A percentile compares a stretch with the other conserved stretches of the same genome.
Conservation (phyloP, 768 basidiomycete genomes). For the Steccherinum ochraceum region DNA sequence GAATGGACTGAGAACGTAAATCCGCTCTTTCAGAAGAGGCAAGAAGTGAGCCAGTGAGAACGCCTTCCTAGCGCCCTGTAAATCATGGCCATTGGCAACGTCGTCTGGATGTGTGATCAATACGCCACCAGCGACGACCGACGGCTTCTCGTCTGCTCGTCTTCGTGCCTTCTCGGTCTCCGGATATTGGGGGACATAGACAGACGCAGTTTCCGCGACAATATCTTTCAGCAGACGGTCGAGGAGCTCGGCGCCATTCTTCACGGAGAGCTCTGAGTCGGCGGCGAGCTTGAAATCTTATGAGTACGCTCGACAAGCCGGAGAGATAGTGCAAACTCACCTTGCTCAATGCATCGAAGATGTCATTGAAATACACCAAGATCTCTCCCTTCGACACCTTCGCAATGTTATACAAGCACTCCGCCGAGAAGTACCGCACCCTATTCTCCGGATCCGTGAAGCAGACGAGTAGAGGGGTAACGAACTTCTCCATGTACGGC, state of each 20-base stretch:
- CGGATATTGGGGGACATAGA: slow-evolving; percentile 84
- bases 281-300: slow-evolving; percentile 69
- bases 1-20: slow-evolving; percentile 93
- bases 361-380: slow-evolving; percentile 94
- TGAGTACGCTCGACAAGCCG: slow-evolving; percentile 7
- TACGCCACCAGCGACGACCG: slow-evolving; percentile 44
- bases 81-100: slow-evolving; percentile 29
- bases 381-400: slow-evolving; percentile 97
- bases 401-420: slow-evolving; percentile 96
- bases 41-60: slow-evolving; percentile 96
- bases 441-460: slow-evolving; percentile 93
- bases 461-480: slow-evolving; percentile 82
- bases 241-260: slow-evolving; percentile 95
- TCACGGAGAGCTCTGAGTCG: slow-evolving; percentile 92
- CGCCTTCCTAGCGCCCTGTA: slow-evolving; percentile 53
- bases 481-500: slow-evolving; percentile 90
- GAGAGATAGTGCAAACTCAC: slow-evolving; percentile 36
- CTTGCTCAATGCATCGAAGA: slow-evolving; percentile 96
- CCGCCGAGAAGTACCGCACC: slow-evolving; percentile 96
- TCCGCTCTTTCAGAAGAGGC: slow-evolving; percentile 86
- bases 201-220: slow-evolving; percentile 92
- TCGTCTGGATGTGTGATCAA: slow-evolving; percentile 61
- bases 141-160: slow-evolving; percentile 30
- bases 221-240: slow-evolving; percentile 98
- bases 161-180: slow-evolving; percentile 65